Conservation (phyloP, 371 early-diverging fungal genomes). For the Rhizopus arrhizus region DNA sequence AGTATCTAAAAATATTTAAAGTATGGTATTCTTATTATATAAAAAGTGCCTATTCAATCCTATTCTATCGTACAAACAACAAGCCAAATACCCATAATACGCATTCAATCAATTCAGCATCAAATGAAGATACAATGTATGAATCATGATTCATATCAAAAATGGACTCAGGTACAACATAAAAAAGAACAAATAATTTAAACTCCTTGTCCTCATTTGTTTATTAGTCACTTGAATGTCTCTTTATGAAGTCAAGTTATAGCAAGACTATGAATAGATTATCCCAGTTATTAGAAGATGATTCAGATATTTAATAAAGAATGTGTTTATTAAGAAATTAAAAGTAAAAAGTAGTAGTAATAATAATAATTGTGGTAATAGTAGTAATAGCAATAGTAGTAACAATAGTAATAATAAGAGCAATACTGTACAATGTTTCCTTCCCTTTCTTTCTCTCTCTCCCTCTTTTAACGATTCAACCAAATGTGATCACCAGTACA, state of each 20-base stretch:
- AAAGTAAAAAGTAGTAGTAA: too few species aligned
- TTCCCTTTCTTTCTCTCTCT: neutral
- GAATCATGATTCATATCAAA: conserved; percentile 59
- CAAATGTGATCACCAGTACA: conserved; percentile 12
- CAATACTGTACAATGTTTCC: too few species aligned
- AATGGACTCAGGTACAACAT: conserved; percentile 48
- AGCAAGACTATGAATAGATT: conserved; percentile 14
- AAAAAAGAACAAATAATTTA: too few species aligned
- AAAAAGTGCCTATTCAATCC: conserved; percentile 42
- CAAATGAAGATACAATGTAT: conserved; percentile 66
- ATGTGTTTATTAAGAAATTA: too few species aligned
- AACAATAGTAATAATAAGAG: too few species aligned
- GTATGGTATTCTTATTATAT: neutral
- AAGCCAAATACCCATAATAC: conserved; percentile 47
- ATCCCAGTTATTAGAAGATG: conserved; percentile 13
- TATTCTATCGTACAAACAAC: conserved; percentile 42
- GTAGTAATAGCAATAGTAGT: too few species aligned
- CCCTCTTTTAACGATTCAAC: conserved; percentile 9
- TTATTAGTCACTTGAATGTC: conserved; percentile 18
- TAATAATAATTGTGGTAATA: too few species aligned
- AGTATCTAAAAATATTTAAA: conserved; percentile 4
- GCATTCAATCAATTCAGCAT: conserved; percentile 57
- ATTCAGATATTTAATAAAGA: neutral
- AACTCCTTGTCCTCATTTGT: neutral
- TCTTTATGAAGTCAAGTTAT: conserved; percentile 11